Evolutionary conservation across 257 asterid species (phyloP).

Genomic region (Plantago major): DNA sequence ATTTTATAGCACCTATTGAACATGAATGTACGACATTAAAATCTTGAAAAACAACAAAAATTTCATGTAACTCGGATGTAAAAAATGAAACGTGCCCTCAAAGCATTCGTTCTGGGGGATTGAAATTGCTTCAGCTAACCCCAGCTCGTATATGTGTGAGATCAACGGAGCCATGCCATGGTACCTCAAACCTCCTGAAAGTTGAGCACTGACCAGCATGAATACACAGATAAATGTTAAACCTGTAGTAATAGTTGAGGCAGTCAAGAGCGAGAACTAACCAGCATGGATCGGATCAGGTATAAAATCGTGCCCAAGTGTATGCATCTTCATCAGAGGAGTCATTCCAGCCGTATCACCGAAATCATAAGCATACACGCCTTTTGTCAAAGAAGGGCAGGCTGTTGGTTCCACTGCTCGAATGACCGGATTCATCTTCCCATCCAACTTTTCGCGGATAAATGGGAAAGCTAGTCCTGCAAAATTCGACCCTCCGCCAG

Average conservation of each 20-base stretch:
- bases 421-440: slow-evolving; percentile 64
- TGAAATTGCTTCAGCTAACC: slow-evolving; percentile 67
- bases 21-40: slow-evolving; percentile 1
- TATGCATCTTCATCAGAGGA: slow-evolving; percentile 97
- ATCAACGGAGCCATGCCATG: slow-evolving; percentile 97
- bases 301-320: slow-evolving; percentile 90
- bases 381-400: slow-evolving; percentile 90
- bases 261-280: slow-evolving; percentile 10
- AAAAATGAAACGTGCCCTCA: slow-evolving; percentile 37
- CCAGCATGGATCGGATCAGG: slow-evolving; percentile 97
- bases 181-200: slow-evolving; percentile 82
- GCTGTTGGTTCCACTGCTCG: slow-evolving; percentile 93
- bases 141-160: slow-evolving; percentile 79
- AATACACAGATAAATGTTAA: no score
- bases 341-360: slow-evolving; percentile 98
- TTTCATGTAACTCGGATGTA: background rate
- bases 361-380: slow-evolving; percentile 80
- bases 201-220: background rate
- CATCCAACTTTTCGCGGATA: slow-evolving; percentile 73
- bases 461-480: slow-evolving; percentile 93
- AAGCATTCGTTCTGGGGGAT: slow-evolving; percentile 93
- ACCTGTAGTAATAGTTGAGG: no score
- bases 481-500: slow-evolving; percentile 91
- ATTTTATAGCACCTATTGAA: slow-evolving; percentile 68
- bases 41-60: background rate